phyloP scores from a whole-genome alignment of 1,284 basidiomycete species.

The Malassezia psittaci region DNA sequence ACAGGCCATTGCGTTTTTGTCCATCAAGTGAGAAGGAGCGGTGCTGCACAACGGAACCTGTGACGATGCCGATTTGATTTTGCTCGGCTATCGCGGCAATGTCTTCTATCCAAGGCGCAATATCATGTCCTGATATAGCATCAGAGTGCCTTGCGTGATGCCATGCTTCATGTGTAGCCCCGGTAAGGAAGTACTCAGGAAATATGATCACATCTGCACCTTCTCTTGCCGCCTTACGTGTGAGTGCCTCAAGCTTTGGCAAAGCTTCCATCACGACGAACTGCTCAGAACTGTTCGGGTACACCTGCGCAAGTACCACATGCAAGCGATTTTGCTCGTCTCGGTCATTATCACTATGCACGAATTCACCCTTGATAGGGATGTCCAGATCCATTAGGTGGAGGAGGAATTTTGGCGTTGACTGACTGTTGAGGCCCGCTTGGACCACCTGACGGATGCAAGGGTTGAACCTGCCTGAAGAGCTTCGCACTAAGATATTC shows the following conservation, averaged over 20 bases:
- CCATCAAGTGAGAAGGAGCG: conserved; percentile 19
- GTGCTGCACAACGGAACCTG: conserved; percentile 40
- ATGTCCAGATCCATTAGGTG: not conserved
- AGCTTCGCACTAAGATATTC: not conserved
- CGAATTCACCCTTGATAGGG: conserved; percentile 6
- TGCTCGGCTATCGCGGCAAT: not conserved
- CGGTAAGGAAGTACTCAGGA: conserved; percentile 44
- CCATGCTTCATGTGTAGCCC: conserved; percentile 35
- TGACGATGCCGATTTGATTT: conserved; percentile 39
- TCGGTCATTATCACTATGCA: not conserved
- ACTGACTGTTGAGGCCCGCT: not conserved
- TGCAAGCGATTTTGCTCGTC: conserved; percentile 9
- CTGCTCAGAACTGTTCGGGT: conserved; percentile 6
- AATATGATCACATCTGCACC: conserved; percentile 39
- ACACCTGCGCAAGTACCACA: conserved; percentile 21
- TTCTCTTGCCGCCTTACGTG: not conserved
- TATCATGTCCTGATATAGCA: conserved; percentile 6
- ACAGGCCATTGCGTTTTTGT: conserved; percentile 21
- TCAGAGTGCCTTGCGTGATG: conserved; percentile 10
- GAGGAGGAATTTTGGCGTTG: not conserved
- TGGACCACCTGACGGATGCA: not conserved
- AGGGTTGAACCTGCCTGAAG: not conserved
- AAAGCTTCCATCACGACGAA: not conserved
- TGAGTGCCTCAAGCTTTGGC: not conserved
- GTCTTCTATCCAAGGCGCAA: not conserved